Base-by-base conservation (phyloP, 2,329 filamentous ascomycete species). In the Davidsoniella neocaledoniae region DNA sequence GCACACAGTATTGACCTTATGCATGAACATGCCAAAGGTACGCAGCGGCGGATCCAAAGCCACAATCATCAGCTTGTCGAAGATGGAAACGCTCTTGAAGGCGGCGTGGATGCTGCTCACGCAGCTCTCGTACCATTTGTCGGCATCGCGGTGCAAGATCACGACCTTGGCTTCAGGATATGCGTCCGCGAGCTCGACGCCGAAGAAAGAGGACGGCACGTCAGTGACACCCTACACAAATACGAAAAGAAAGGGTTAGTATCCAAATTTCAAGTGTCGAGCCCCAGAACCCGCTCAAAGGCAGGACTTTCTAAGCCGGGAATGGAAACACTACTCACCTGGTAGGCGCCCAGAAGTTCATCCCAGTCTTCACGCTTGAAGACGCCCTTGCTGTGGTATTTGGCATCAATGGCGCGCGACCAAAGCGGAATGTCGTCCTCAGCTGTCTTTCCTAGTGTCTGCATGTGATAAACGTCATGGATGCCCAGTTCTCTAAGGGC, bases 141-240 rank as follows among this genome's bases (percentile, higher is more conserved):
- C 64, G n/a, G 61, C 58, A 44, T 66, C 64, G 46, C 64, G 63
- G 56, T 62, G 65, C 41, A 67, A 57, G 45, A 67, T 62, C 51
- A 67, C 53, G 41, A 66, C 59, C 52, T 66, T 66, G 46, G 64
- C 64, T 10, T 65, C 62, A 4, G 61, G 61, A 45, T 61, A 61
- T 7, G 55, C 40, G 26, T 57, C 58, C 26, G 64, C 63, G 9
- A 67, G 57, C 46, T 67, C 63, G 48, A 58, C 51, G 45, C 60
- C 61, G 56, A 67, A 64, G 56, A 78, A 80, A 37, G 74, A 66
- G 0, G 76, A 64, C 1, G 80, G 77, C 14, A 76, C 60, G 43
- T 74, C 74, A 50, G 70, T 68, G 7, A 71, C 75, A 19, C 69
- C 70, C n/a, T 75, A 76, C 4, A 62, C 61, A 7, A 66, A 64